phyloP scores from a whole-genome alignment of 2,329 filamentous ascomycete species.

The Hymenoscyphus scutula region DNA sequence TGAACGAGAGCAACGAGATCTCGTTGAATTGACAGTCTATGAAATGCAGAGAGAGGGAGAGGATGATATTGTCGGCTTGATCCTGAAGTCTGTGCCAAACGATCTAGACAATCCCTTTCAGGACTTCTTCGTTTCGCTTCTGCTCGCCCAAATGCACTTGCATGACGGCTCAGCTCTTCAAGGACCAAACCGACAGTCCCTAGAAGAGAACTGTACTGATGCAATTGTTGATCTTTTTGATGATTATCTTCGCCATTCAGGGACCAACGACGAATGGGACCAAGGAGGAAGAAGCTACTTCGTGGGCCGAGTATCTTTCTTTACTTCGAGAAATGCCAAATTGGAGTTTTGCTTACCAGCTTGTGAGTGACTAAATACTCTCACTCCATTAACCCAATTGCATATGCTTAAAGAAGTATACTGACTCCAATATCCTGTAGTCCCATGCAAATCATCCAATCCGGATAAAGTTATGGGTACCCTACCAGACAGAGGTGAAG shows the following conservation, averaged over 20 bases:
- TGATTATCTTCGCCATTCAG: conserved; percentile 5
- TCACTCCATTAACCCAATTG: too few species aligned
- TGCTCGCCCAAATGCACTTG: conserved; percentile 11
- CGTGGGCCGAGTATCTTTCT: conserved; percentile 1
- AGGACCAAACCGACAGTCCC: neutral
- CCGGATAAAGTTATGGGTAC: conserved; percentile 10
- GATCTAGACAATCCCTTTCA: conserved; percentile 4
- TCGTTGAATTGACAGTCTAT: conserved; percentile 1
- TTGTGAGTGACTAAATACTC: neutral
- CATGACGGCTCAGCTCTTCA: neutral
- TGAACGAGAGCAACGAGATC: neutral
- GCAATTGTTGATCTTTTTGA: conserved; percentile 12
- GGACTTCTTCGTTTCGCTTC: conserved; percentile 6
- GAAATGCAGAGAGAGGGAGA: conserved; percentile 5
- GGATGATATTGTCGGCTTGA: conserved; percentile 6
- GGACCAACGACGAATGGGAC: conserved; percentile 7
- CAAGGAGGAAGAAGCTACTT: conserved; percentile 10
- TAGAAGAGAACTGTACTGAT: neutral
- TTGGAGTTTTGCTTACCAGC: conserved; percentile 6
- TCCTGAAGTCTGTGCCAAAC: neutral
- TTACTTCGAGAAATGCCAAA: conserved; percentile 9
- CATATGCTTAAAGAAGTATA: too few species aligned
- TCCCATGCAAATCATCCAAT: conserved; percentile 11
- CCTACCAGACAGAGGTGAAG: conserved; percentile 10
- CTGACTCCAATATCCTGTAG: too few species aligned